These are phyloP conservation scores for Carex parvula DNA, from an alignment of 176 grass and related monocot genomes.

Conservation along the genomic window DNA sequence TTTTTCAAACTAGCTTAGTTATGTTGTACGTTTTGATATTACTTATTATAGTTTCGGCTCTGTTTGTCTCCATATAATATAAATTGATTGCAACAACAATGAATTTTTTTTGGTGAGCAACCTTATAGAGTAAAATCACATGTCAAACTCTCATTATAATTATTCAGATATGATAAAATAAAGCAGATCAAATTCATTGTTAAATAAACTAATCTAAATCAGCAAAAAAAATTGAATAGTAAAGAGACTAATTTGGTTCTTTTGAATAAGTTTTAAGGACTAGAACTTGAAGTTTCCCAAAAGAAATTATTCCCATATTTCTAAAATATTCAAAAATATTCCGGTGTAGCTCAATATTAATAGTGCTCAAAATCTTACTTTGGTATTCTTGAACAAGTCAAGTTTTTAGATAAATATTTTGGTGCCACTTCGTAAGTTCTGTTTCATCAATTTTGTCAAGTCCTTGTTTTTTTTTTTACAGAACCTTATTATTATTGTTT, in stretches of 20 bases:
- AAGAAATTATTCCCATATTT: background rate
- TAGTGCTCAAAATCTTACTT: background rate
- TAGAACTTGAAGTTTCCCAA: background rate
- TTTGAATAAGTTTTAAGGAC: background rate
- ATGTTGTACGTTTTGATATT: background rate
- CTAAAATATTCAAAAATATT: background rate
- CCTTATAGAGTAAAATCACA: no score
- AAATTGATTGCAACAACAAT: background rate
- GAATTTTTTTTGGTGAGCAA: background rate
- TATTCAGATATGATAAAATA: no score
- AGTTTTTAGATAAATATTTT: constrained; percentile 17
- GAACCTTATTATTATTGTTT: constrained; percentile 20
- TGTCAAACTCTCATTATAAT: no score
- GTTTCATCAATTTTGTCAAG: constrained; percentile 16
- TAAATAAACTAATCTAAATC: no score
- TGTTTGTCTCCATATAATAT: background rate
- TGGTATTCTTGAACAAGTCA: background rate
- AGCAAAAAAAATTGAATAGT: no score
- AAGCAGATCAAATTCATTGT: no score
- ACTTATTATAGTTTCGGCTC: background rate
- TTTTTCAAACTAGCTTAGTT: background rate
- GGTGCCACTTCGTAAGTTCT: background rate
- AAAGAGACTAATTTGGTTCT: no score
- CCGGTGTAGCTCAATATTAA: background rate
- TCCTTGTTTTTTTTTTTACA: background rate